These are phyloP conservation scores for Volvox carteri DNA, from an alignment of 163 green algal genomes.

Conservation along the genomic window DNA sequence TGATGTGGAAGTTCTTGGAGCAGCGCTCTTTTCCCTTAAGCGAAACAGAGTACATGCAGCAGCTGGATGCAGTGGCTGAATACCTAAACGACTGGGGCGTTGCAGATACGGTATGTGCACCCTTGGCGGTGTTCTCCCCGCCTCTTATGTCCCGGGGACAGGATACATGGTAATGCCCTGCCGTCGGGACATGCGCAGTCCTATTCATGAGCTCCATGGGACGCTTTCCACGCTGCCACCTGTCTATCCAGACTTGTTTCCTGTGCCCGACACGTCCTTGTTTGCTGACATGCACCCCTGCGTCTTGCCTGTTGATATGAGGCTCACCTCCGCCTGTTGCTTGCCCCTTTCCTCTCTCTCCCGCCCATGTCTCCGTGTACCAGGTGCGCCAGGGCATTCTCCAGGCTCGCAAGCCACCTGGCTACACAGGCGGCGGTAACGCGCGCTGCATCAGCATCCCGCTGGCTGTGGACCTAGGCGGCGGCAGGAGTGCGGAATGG, in stretches of 20 bases:
- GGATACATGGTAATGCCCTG: no score
- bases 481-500: slow-evolving; percentile 59
- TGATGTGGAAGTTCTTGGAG: slow-evolving; percentile 88
- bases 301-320: no score
- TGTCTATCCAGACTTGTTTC: not conserved
- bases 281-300: no score
- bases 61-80: slow-evolving; percentile 79
- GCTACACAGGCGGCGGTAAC: slow-evolving; percentile 57
- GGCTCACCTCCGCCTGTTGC: no score
- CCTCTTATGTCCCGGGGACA: no score
- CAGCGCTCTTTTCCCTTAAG: slow-evolving; percentile 87
- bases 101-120: slow-evolving; percentile 48
- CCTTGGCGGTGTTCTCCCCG: no score
- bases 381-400: slow-evolving; percentile 44
- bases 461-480: slow-evolving; percentile 62
- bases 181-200: no score
- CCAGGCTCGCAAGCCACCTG: slow-evolving; percentile 44
- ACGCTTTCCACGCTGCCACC: no score
- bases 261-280: not conserved
- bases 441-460: slow-evolving; percentile 66
- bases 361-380: not conserved
- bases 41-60: slow-evolving; percentile 85
- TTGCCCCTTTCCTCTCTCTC: no score
- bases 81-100: slow-evolving; percentile 77
- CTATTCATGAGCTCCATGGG: no score